These are phyloP conservation scores for Wickerhamiella allomyrinae DNA, from an alignment of 805 yeast species.

Conservation along the genomic window DNA sequence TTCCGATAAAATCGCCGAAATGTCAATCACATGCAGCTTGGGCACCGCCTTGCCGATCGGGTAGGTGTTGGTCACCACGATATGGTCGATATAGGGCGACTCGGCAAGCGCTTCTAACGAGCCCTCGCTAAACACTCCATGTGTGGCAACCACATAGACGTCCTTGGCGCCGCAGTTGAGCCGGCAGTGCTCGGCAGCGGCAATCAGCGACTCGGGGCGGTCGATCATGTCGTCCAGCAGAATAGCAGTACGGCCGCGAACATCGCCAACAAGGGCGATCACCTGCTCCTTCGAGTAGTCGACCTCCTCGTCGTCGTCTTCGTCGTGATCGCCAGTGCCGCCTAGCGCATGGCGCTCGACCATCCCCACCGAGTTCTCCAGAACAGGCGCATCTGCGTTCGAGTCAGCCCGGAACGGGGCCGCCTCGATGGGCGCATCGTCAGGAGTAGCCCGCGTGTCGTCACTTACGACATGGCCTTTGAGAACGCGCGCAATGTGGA, in stretches of 20 bases:
- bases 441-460: constrained; percentile 31
- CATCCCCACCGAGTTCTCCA: constrained; percentile 13
- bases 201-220: constrained; percentile 82
- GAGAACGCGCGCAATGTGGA: constrained; percentile 91
- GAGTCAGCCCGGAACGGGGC: neutral
- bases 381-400: neutral
- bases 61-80: constrained; percentile 91
- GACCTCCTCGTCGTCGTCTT: constrained; percentile 75
- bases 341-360: constrained; percentile 46
- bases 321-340: constrained; percentile 59
- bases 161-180: constrained; percentile 91
- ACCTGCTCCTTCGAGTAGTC: constrained; percentile 62
- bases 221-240: constrained; percentile 96
- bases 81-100: constrained; percentile 72
- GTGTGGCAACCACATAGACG: constrained; percentile 87
- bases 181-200: constrained; percentile 96
- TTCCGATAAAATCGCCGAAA: constrained; percentile 91
- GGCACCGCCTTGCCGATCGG: constrained; percentile 59
- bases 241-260: constrained; percentile 79
- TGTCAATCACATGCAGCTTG: constrained; percentile 79
- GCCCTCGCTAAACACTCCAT: constrained; percentile 82
- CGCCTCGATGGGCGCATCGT: constrained; percentile 35
- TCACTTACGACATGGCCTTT: constrained; percentile 82
- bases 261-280: constrained; percentile 94
- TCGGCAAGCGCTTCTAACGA: constrained; percentile 68